These are phyloP conservation scores for Phytophthora niederhauseri DNA, from an alignment of 352 stramenopile species.

Conservation along the genomic window DNA sequence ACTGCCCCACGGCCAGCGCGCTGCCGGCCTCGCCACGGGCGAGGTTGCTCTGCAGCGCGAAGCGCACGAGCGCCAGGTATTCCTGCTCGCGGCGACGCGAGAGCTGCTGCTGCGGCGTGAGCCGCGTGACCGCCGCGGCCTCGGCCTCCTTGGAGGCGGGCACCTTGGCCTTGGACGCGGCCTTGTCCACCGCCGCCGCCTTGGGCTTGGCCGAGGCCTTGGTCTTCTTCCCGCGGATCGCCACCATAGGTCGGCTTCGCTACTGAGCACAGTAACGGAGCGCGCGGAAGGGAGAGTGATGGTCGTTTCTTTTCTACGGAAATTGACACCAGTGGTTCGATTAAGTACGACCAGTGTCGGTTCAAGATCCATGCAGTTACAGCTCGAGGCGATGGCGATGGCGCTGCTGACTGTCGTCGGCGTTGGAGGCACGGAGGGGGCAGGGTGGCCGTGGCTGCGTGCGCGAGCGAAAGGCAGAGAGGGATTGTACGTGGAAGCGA, in stretches of 20 bases:
- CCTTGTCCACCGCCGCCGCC: slow-evolving; percentile 43
- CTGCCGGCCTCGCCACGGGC: slow-evolving; percentile 16
- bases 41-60: slow-evolving; percentile 52
- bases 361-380: neutral
- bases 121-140: slow-evolving; percentile 20
- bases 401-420: slow-evolving; percentile 2
- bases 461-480: neutral
- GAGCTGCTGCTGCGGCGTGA: slow-evolving; percentile 42
- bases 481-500: slow-evolving; percentile 8
- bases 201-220: slow-evolving; percentile 69
- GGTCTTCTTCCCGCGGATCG: slow-evolving; percentile 74
- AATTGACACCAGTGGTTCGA: neutral
- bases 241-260: slow-evolving; percentile 52
- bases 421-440: slow-evolving; percentile 12
- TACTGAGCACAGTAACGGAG: neutral
- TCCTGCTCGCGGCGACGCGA: slow-evolving; percentile 48
- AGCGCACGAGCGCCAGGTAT: slow-evolving; percentile 55
- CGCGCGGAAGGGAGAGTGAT: slow-evolving; percentile 10
- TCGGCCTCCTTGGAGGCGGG: slow-evolving; percentile 31
- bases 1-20: slow-evolving; percentile 14
- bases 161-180: slow-evolving; percentile 36
- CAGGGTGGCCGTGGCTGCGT: slow-evolving; percentile 11
- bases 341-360: neutral
- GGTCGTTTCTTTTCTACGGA: slow-evolving; percentile 12
- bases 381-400: slow-evolving; percentile 9